Evolutionary conservation across 202 grass and related monocot species (phyloP).

Genomic region (Panicum virgatum): DNA sequence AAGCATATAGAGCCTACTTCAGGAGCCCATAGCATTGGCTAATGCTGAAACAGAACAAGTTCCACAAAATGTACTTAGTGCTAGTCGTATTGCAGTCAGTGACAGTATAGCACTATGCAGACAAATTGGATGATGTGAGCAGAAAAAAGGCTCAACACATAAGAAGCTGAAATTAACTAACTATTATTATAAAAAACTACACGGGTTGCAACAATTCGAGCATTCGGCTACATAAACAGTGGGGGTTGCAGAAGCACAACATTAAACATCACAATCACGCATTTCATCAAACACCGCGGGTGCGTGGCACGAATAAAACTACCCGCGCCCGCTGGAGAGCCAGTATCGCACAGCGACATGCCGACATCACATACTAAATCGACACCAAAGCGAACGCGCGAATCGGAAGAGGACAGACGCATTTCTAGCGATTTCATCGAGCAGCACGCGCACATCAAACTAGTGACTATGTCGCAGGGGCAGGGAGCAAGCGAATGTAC

Average conservation of each 20-base stretch:
- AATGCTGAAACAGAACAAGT: constrained; percentile 11
- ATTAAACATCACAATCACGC: not conserved
- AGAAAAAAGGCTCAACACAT: not conserved
- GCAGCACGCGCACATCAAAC: constrained; percentile 5
- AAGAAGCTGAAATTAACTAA: not conserved
- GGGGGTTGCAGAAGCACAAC: not conserved
- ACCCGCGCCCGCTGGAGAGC: not conserved
- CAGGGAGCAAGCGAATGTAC: not conserved
- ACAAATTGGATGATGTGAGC: not conserved
- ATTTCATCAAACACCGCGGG: not conserved
- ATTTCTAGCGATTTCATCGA: constrained; percentile 12
- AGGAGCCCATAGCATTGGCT: not conserved
- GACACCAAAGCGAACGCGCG: not conserved
- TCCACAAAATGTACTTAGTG: not conserved
- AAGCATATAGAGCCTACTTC: constrained; percentile 18
- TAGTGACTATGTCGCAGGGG: not conserved
- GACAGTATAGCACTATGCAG: not conserved
- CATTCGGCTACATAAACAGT: constrained; percentile 13
- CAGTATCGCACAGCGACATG: not conserved
- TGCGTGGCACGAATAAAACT: not conserved
- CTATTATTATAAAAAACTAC: not conserved
- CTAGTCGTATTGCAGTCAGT: not conserved
- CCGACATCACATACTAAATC: constrained; percentile 16
- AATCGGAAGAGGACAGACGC: constrained; percentile 13
- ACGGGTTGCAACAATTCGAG: not conserved